Percentiles rank a stretch among this genome's conserved stretches.
These are phyloP conservation scores for Fulvia fulva DNA, from an alignment of 2,329 filamentous ascomycete genomes.

Conservation along the genomic window DNA sequence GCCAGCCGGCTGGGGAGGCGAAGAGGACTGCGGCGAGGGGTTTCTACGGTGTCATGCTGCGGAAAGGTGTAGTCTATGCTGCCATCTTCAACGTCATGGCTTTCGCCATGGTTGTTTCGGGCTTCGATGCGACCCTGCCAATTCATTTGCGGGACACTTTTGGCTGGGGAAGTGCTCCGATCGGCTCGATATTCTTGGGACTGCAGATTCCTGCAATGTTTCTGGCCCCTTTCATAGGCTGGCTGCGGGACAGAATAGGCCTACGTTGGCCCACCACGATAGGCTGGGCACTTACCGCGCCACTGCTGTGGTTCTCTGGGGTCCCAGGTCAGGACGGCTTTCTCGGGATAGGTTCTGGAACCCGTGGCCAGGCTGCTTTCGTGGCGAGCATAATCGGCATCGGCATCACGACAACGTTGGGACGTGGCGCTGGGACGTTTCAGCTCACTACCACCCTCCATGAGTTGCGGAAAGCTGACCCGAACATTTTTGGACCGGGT, in stretches of 20 bases:
- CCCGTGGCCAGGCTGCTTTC: constrained; percentile 13
- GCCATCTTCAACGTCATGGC: constrained; percentile 15
- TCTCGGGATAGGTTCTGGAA: constrained; percentile 9
- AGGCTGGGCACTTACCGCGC: constrained; percentile 15
- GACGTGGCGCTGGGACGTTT: constrained; percentile 18
- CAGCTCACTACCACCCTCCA: constrained; percentile 15
- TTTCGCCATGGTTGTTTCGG: constrained; percentile 14
- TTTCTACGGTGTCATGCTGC: constrained; percentile 17
- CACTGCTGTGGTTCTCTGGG: constrained; percentile 19
- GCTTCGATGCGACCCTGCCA: constrained; percentile 18
- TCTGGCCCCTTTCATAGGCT: constrained; percentile 14
- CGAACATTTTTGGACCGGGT: constrained; percentile 15
- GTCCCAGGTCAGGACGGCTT: constrained; percentile 15
- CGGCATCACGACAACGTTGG: constrained; percentile 10
- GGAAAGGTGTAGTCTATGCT: constrained; percentile 1
- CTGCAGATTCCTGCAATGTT: constrained; percentile 19
- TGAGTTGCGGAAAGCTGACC: constrained; percentile 11
- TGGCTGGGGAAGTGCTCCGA: constrained; percentile 15
- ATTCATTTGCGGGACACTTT: constrained; percentile 16
- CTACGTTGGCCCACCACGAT: constrained; percentile 16
- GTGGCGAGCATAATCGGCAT: constrained; percentile 15
- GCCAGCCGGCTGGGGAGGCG: not conserved
- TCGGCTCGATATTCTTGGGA: constrained; percentile 17
- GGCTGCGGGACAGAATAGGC: constrained; percentile 17
- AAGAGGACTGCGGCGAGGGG: not conserved